Base-by-base conservation (phyloP, 768 basidiomycete genomes). In the Kwoniella bestiolae region DNA sequence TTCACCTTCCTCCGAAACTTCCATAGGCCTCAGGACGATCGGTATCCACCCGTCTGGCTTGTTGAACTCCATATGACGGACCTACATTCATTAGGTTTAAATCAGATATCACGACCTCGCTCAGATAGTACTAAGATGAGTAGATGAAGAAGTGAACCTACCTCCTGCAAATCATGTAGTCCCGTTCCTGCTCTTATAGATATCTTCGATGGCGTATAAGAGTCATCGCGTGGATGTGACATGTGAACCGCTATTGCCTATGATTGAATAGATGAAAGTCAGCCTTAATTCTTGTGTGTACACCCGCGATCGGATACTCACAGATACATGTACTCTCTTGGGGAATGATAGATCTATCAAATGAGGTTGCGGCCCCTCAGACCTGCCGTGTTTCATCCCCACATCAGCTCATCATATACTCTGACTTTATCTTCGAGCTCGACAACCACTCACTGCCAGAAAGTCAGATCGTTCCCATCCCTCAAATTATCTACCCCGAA, bases 351-450 rank as follows among this genome's bases (percentile, higher is more conserved):
- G 84, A 0, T 94, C 95, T 74, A 98, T 91, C 68, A 91, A 91
- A 82, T 99, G 95, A 2, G 96, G 96, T 74, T 98, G 96, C 1
- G 94, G 92, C 1, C 96, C 96, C 77, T 98, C 96, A 3, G 82
- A 83, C 68, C 84, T 85, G 73, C 21, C 26, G 12, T 23, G 23
- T 47, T 21, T 21, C 6, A 25, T 26, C 5, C 18, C 49, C 25
- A 47, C n/a, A n/a, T n/a, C n/a, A n/a, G n/a, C n/a, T 9, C 23
- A 47, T 47, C 46, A 47, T 9, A 6, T 6, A 47, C 23, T 21
- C 46, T 9, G 23, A 5, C n/a, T 47, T 0, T 21, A n/a, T 5
- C 44, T 18, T 50, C 38, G 2, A n/a, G 9, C 5, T 6, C 29
- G 38, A n/a, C 9, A 2, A 25, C 21, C 7, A 85, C 92, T 80